Base-by-base conservation (phyloP, 495 filamentous ascomycete genomes). In the Penicillium coffeae region DNA sequence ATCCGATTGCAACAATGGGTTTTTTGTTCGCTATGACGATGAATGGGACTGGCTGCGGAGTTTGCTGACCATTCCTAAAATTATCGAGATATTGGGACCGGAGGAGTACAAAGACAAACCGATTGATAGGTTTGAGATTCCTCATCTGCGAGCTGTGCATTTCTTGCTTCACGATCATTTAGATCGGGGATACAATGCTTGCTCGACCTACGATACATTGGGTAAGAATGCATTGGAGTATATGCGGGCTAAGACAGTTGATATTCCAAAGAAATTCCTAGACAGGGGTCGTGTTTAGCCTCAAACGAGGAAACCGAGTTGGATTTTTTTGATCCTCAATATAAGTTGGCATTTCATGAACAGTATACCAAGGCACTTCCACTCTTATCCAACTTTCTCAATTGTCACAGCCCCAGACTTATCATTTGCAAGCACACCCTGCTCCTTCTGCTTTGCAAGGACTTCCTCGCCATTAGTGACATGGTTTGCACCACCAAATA, bases 401-500 rank as follows among this genome's bases (percentile, higher is more conserved):
- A 65, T 50, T 27, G 49, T 52, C 14, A 58, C 60, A 12, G 57
- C 25, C 20, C 32, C 48, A 9, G 63, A 45, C 61, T 68, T 69
- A 39, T 66, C 62, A 8, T 32, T 64, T 51, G 2, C 51, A 46
- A 8, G 18, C 34, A 35, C 15, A 12, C n/a, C 49, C 38, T 10
- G 53, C 30, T 8, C 52, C 51, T 72, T 70, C 43, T 68, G 59
- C 20, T 55, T 43, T 13, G 52, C 41, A 19, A 71, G 50, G 18
- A 73, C 63, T 21, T 68, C 63, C 36, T 70, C 76, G 8, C 80
- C 79, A 45, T 76, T 75, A 32, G 69, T 70, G 42, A 78, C 74
- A 52, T 83, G 80, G 59, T 83, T 83, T 33, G 70, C 65, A 18
- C 79, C 78, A 43, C 77, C 78, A 42, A 84, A 84, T 22, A 83